phyloP scores from a whole-genome alignment of 495 filamentous ascomycete species.

The Durotheca rogersii region DNA sequence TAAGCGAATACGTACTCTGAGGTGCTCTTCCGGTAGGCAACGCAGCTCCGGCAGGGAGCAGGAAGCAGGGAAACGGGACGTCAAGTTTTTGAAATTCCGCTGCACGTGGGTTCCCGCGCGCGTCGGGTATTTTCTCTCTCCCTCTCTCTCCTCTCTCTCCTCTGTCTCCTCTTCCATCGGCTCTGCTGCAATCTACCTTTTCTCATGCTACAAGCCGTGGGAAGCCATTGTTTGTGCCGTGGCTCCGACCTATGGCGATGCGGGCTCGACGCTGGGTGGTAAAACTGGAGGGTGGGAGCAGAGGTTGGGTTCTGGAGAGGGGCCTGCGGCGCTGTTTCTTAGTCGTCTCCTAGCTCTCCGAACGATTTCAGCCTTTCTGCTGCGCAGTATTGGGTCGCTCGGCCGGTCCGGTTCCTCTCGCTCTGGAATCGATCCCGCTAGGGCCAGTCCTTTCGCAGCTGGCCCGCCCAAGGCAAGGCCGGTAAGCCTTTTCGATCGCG shows the following conservation, averaged over 20 bases:
- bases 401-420: too few relatives aligned
- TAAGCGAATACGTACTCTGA: too few relatives aligned
- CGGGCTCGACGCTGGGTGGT: not conserved
- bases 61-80: not conserved
- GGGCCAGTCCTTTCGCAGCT: too few relatives aligned
- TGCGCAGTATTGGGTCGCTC: too few relatives aligned
- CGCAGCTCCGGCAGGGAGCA: too few relatives aligned
- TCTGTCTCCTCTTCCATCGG: slow-evolving; percentile 5
- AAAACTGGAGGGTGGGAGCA: slow-evolving; percentile 3
- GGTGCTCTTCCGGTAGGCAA: too few relatives aligned
- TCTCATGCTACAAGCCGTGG: slow-evolving; percentile 14
- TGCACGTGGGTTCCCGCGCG: slow-evolving; percentile 4
- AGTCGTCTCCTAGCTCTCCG: not conserved
- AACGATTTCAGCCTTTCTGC: not conserved
- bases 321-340: slow-evolving; percentile 4
- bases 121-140: slow-evolving; percentile 19
- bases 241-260: not conserved
- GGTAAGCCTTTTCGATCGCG: too few relatives aligned
- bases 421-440: too few relatives aligned
- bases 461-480: too few relatives aligned
- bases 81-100: not conserved
- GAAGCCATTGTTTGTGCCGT: slow-evolving; percentile 24
- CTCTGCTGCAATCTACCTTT: slow-evolving; percentile 23
- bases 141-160: slow-evolving; percentile 13
- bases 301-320: not conserved